Conservation (phyloP, 208 protist genomes). For the Crithidia bombi region DNA sequence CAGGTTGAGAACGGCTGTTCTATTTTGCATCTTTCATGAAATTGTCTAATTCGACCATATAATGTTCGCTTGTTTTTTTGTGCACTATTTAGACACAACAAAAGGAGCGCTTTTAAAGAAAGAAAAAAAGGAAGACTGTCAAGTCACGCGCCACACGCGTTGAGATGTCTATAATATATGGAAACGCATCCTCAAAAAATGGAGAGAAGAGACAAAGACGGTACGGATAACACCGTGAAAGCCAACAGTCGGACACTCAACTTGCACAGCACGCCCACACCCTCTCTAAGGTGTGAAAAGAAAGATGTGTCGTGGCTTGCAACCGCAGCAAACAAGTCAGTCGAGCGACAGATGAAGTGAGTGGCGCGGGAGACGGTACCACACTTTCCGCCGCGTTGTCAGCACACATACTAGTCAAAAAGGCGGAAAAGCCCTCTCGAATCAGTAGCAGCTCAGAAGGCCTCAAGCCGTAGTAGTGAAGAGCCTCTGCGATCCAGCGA, state of each 20-base stretch:
- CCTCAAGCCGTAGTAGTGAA: slow-evolving; percentile 42
- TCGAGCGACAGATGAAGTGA: not conserved
- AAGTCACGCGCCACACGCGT: too few species aligned
- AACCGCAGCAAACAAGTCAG: slow-evolving; percentile 30
- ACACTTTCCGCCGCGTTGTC: not conserved
- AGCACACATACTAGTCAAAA: too few species aligned
- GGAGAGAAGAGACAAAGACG: too few species aligned
- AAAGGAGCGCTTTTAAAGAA: not conserved
- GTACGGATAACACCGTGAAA: too few species aligned
- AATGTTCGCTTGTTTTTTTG: too few species aligned
- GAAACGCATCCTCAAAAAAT: too few species aligned
- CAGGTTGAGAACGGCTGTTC: too few species aligned
- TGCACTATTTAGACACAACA: too few species aligned
- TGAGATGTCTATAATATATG: too few species aligned
- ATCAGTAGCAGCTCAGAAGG: not conserved
- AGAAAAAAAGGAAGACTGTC: not conserved
- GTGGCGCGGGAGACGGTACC: not conserved
- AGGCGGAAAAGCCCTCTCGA: not conserved
- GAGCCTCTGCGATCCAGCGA: slow-evolving; percentile 45
- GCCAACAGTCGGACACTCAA: too few species aligned
- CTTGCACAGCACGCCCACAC: slow-evolving; percentile 32
- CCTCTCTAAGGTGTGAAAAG: slow-evolving; percentile 29
- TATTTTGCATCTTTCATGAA: too few species aligned
- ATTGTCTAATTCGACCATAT: too few species aligned
- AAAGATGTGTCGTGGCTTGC: slow-evolving; percentile 26